A percentile compares a stretch with the other conserved stretches of the same genome.
phyloP scores from a whole-genome alignment of 176 grass and related monocot species.

The Cocos nucifera region DNA sequence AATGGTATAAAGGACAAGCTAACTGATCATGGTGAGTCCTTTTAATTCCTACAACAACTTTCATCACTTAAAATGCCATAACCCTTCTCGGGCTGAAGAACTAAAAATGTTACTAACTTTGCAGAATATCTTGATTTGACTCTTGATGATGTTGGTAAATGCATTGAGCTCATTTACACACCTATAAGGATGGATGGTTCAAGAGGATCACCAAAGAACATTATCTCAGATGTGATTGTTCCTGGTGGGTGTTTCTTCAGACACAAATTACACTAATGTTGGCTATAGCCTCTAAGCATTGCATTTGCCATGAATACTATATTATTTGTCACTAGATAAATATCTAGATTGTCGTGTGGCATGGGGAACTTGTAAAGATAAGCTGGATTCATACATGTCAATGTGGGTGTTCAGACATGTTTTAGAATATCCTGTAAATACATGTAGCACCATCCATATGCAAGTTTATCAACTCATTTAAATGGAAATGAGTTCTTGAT shows the following conservation, averaged over 20 bases:
- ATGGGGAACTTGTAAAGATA: too few relatives aligned
- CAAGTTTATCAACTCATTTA: too few relatives aligned
- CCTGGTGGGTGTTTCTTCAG: slow-evolving; percentile 55
- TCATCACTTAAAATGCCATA: slow-evolving; percentile 10
- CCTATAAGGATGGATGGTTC: slow-evolving; percentile 66
- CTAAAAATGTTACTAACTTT: slow-evolving; percentile 3
- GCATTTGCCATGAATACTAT: too few relatives aligned
- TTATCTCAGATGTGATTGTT: slow-evolving; percentile 62
- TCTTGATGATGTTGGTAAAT: slow-evolving; percentile 51
- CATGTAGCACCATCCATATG: too few relatives aligned
- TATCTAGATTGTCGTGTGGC: too few relatives aligned
- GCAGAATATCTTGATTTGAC: slow-evolving; percentile 76
- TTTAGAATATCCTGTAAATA: too few relatives aligned
- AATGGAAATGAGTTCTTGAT: too few relatives aligned
- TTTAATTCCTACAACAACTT: slow-evolving; percentile 17
- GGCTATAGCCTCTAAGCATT: too few relatives aligned
- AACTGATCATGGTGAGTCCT: slow-evolving; percentile 46
- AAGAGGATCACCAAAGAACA: slow-evolving; percentile 48
- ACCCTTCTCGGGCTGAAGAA: not conserved
- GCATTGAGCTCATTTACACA: slow-evolving; percentile 65
- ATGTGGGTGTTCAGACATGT: too few relatives aligned
- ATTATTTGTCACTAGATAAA: too few relatives aligned
- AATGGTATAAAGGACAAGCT: slow-evolving; percentile 51
- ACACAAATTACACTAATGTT: too few relatives aligned
- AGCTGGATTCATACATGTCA: too few relatives aligned